A percentile compares a stretch with the other conserved stretches of the same genome.
phyloP scores from a whole-genome alignment of 768 basidiomycete genomes.

The Boletus sensibilis region DNA sequence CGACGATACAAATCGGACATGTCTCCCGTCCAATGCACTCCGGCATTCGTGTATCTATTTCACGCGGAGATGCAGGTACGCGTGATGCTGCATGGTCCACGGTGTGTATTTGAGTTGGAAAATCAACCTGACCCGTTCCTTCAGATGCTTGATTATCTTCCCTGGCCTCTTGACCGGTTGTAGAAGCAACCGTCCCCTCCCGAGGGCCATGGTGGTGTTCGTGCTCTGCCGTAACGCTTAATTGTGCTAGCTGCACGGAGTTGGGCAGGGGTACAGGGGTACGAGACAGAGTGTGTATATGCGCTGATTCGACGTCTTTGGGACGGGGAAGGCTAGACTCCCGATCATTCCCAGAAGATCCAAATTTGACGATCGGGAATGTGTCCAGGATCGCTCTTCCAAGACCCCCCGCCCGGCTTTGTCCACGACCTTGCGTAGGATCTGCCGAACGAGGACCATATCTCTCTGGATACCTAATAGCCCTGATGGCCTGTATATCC shows the following conservation, averaged over 20 bases:
- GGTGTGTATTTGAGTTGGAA: neutral
- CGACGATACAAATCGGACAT: slow-evolving; percentile 93
- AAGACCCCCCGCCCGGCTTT: slow-evolving; percentile 79
- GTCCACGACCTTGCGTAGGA: slow-evolving; percentile 35
- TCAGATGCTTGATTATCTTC: slow-evolving; percentile 2
- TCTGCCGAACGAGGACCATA: slow-evolving; percentile 72
- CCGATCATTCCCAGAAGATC: slow-evolving; percentile 28
- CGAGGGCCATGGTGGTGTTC: neutral
- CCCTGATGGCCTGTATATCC: slow-evolving; percentile 65
- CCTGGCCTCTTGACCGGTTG: neutral
- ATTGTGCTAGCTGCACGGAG: slow-evolving; percentile 13
- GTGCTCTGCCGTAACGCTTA: neutral
- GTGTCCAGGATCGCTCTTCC: slow-evolving; percentile 93
- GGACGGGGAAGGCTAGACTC: slow-evolving; percentile 7
- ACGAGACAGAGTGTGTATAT: neutral
- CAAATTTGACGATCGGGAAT: slow-evolving; percentile 92
- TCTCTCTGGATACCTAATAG: slow-evolving; percentile 85
- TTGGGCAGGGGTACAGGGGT: neutral
- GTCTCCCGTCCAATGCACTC: slow-evolving; percentile 76
- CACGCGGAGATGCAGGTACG: neutral
- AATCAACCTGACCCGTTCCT: slow-evolving; percentile 7
- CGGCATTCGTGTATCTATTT: slow-evolving; percentile 48
- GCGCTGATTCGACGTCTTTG: slow-evolving; percentile 35
- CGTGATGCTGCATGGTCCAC: neutral
- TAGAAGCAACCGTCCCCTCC: neutral